phyloP scores from a whole-genome alignment of 2,329 filamentous ascomycete species.

The Colletotrichum chrysophilum region DNA sequence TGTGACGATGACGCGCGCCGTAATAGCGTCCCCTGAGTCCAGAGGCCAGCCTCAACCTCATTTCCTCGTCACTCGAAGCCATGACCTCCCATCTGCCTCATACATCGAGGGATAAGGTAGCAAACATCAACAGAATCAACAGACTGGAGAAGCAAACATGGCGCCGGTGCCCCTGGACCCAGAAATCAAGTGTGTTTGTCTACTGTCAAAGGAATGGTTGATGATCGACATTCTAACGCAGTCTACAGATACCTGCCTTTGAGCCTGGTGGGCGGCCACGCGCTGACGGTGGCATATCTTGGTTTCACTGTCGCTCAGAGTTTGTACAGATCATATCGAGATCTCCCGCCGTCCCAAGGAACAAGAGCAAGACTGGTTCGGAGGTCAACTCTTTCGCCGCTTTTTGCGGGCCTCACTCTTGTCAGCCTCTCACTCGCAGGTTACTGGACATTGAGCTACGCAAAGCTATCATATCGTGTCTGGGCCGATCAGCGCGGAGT shows the following conservation, averaged over 20 bases:
- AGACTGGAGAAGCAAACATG: constrained; percentile 18
- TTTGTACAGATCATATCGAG: constrained; percentile 28
- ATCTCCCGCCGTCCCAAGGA: constrained; percentile 38
- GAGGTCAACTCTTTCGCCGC: constrained; percentile 30
- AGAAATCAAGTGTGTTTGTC: constrained; percentile 23
- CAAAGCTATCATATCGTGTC: constrained; percentile 50
- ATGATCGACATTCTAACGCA: constrained; percentile 16
- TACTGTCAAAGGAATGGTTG: background rate
- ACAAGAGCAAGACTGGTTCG: constrained; percentile 35
- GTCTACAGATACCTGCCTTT: constrained; percentile 18
- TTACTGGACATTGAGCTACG: constrained; percentile 48
- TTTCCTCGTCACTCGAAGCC: too few relatives aligned
- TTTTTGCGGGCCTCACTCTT: constrained; percentile 49
- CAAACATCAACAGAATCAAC: background rate
- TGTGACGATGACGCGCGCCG: constrained; percentile 17
- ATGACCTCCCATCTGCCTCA: background rate
- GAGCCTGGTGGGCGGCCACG: constrained; percentile 24
- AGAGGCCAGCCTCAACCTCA: background rate
- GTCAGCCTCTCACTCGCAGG: constrained; percentile 48
- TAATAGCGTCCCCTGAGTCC: background rate
- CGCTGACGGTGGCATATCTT: constrained; percentile 21
- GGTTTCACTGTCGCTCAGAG: constrained; percentile 25
- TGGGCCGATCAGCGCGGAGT: constrained; percentile 51
- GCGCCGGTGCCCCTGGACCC: constrained; percentile 29
- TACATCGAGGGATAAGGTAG: background rate